Evolutionary conservation across 2,329 filamentous ascomycete species (phyloP), one percentile per base, ranked within the genome.

Genomic region (Torrubiellomyces zombiae): DNA sequence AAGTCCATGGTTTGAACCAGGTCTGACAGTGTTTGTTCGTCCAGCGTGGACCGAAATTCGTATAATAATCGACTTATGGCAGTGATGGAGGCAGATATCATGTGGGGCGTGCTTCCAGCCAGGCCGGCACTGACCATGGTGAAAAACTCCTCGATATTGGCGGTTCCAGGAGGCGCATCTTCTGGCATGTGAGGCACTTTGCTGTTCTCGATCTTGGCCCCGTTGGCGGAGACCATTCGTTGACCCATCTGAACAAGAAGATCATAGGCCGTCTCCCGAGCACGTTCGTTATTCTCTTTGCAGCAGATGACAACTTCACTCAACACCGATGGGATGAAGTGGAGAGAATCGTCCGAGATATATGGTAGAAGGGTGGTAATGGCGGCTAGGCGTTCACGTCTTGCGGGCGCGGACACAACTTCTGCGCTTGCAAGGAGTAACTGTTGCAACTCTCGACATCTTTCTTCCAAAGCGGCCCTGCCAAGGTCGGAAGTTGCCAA

Each of bases 101-200:
- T 94, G 56, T 95, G 86, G 16, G 89, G 85, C 8, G 83, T 86
- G 39, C 75, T 78, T 28, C 85, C 86, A 2, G 86, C 89, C 26
- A 98, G 67, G 54, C 89, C 89, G 24, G 89, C 89, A 37, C 81
- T 92, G 16, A 95, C 79, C 89, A 98, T 98, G 28, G 86, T 94
- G 56, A 95, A 81, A 54, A 83, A 95, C 50, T 95, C 89, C 42
- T 95, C 86, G 18, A 98, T 67, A 20, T 67, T 85, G 12, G 89
- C 86, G 3, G 68, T 61, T 4, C 76, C 83, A 16, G 74, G 60
- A 3, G 80, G 75, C 1, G 83, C 77, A 47, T 91, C 74, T 23
- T 67, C 57, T 4, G 81, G 68, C 82, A 95, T 93, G 46, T 86
- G 74, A 3, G 81, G 67, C 3, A 94, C 78, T 45, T 86, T 81